Base-by-base conservation (phyloP, 768 basidiomycete species). In the Daedaleopsis sinensis region DNA sequence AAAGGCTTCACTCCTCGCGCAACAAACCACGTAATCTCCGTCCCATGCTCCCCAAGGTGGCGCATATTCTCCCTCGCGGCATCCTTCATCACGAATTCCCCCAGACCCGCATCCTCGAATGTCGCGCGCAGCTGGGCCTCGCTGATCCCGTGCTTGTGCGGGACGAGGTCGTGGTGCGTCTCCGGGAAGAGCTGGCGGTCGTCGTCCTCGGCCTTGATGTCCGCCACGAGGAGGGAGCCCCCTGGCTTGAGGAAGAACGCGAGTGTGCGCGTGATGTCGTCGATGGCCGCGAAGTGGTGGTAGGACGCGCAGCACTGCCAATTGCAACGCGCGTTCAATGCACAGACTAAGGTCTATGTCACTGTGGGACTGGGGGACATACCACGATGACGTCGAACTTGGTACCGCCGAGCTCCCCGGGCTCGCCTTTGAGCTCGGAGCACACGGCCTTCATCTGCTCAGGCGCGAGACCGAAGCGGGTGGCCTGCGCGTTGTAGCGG, bases 301-400 rank as follows among this genome's bases (percentile, higher is more conserved):
- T 89, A 90, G 3, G 89, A 78, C 24, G 78, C 74, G 7, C 81
- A 76, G 65, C 89, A 91, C 90, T 91, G 63, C 13, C 23, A 13
- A 23, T 9, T 10, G 6, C 32, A 44, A 18, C 1, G n/a, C 18
- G 19, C n/a, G 42, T n/a, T 42, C 37, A 38, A n/a, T 46, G 53
- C 21, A 24, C 9, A 23, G 47, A 48, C 4, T 7, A 32, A 32
- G 27, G 27, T 32, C 27, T 32, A 7, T 32, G n/a, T n/a, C n/a
- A n/a, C n/a, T n/a, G 43, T 18, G 19, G 18, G 43, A 50, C 37
- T 24, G 16, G 16, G n/a, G 52, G 19, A 75, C 88, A 68, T 68
- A 92, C 91, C 9, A 88, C 81, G 60, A 90, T 76, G 44, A 90
- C 79, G 69, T 94, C 90, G 65, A 92, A 93, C 55, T 78, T 81